A percentile compares a stretch with the other conserved stretches of the same genome.
Evolutionary conservation across 139 green algal genomes (phyloP).

Genomic region (Closterium sp.): DNA sequence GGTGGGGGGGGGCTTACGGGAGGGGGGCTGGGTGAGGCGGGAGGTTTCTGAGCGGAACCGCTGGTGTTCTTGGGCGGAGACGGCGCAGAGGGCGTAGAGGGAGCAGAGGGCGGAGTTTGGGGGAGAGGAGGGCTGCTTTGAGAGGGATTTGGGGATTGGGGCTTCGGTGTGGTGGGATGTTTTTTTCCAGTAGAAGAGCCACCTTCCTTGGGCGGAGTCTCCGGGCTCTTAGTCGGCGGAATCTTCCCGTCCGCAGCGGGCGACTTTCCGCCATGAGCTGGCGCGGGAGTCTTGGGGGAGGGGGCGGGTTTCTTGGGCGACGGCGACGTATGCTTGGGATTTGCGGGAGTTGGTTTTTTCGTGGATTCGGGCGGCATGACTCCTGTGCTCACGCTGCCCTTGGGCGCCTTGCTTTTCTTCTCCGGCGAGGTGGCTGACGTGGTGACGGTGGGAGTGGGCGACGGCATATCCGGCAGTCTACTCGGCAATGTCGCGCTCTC

Average conservation of each 20-base stretch:
- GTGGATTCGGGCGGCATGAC: background rate
- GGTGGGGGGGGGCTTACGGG: background rate
- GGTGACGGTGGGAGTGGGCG: background rate
- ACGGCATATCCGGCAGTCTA: background rate
- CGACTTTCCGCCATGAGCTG: background rate
- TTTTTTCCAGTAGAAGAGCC: too few species aligned
- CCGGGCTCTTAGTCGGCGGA: background rate
- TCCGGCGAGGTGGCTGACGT: background rate
- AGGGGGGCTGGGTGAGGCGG: background rate
- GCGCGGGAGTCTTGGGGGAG: background rate
- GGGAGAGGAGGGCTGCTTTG: background rate
- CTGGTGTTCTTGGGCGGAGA: background rate
- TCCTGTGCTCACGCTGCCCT: background rate
- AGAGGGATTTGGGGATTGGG: background rate
- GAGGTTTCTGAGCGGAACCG: background rate
- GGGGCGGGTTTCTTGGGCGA: background rate
- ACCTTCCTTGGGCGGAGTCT: background rate
- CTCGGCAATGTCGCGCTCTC: background rate
- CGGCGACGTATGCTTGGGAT: background rate
- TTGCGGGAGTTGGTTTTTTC: too few species aligned
- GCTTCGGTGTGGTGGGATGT: background rate
- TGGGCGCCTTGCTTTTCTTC: slow-evolving; percentile 2
- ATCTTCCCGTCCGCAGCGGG: background rate
- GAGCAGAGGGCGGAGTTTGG: too few species aligned
- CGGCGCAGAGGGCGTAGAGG: background rate